Conservation (phyloP, 371 early-diverging fungal species). For the Mucor plumbeus region DNA sequence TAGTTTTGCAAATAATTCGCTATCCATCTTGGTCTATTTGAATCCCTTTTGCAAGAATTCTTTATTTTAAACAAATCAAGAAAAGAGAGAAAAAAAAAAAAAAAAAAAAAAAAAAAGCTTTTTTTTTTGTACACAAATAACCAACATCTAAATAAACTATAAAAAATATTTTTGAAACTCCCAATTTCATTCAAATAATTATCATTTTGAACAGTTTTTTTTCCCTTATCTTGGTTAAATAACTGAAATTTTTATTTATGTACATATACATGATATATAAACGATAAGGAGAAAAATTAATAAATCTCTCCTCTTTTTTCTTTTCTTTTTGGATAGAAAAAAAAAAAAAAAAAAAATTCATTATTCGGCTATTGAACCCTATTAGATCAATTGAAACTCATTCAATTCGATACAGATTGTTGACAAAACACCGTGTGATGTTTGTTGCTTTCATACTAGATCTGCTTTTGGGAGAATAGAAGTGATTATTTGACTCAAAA, state of each 20-base stretch:
- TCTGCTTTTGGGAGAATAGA: neutral
- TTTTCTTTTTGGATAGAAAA: neutral
- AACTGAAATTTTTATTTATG: neutral
- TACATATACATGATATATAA: too few relatives aligned
- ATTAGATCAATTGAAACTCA: conserved; percentile 1
- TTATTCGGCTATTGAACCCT: neutral
- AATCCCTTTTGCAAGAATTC: neutral
- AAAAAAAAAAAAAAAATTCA: neutral
- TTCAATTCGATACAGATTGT: neutral
- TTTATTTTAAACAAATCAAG: conserved; percentile 4
- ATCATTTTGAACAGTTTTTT: neutral
- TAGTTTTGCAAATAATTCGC: conserved; percentile 34
- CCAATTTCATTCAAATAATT: neutral
- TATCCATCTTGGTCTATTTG: neutral
- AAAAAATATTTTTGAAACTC: neutral
- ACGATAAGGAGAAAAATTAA: too few relatives aligned
- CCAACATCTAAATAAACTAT: neutral
- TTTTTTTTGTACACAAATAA: conserved; percentile 4
- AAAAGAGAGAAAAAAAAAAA: conserved; percentile 11
- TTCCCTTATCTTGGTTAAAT: neutral
- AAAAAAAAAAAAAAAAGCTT: neutral
- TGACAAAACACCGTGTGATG: neutral
- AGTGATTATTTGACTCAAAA: too few relatives aligned
- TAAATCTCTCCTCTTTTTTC: neutral
- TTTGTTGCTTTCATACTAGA: neutral